phyloP scores from a whole-genome alignment of 2,329 filamentous ascomycete species.

The Botrytis fabae region DNA sequence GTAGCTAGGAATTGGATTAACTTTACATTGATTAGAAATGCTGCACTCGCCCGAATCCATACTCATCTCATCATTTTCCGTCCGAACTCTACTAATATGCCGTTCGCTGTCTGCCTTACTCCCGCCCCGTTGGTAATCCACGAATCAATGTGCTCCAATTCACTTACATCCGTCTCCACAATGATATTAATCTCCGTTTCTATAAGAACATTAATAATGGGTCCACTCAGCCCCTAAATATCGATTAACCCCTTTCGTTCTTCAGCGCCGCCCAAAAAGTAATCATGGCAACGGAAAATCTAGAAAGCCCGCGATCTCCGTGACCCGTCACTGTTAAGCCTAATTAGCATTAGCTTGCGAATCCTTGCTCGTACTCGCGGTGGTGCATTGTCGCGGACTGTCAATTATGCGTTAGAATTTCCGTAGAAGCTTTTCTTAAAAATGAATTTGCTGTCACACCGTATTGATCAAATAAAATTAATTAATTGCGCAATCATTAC shows the following conservation, averaged over 20 bases:
- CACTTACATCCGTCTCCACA: neutral
- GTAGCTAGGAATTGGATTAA: neutral
- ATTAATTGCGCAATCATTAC: neutral
- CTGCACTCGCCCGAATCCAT: neutral
- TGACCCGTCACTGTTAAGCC: neutral
- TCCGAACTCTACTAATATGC: neutral
- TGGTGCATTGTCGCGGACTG: neutral
- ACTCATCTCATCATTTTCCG: neutral
- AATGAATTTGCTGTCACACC: neutral
- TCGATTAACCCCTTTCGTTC: neutral
- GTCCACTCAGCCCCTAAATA: neutral
- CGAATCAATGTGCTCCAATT: neutral
- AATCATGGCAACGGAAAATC: neutral
- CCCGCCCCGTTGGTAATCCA: neutral
- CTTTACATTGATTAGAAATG: neutral
- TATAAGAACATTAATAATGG: neutral
- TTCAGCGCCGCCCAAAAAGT: neutral
- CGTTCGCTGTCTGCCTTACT: neutral
- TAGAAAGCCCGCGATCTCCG: conserved; percentile 13
- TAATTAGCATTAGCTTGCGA: neutral
- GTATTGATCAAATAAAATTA: neutral
- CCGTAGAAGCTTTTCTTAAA: neutral
- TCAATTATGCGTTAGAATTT: neutral
- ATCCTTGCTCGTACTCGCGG: neutral
- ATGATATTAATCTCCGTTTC: neutral